phyloP scores from a whole-genome alignment of 495 filamentous ascomycete species.

The Cryomyces minteri region DNA sequence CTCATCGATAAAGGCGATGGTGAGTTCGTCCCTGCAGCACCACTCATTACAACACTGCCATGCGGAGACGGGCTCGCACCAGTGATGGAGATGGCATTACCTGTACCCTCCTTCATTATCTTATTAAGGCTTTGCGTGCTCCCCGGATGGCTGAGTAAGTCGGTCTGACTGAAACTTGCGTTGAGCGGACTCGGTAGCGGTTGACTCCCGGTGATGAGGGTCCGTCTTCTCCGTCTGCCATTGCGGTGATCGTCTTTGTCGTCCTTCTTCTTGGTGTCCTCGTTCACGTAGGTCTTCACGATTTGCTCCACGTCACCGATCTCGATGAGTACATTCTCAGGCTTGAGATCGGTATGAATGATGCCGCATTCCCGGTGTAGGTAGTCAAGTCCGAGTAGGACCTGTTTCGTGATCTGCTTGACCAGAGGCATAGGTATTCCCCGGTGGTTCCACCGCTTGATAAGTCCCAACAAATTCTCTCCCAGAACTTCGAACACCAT shows the following conservation, averaged over 20 bases:
- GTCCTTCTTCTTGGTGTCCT: constrained; percentile 44
- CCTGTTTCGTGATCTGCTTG: constrained; percentile 97
- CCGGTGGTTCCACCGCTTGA: constrained; percentile 96
- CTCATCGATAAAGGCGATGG: constrained; percentile 32
- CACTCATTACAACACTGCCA: constrained; percentile 27
- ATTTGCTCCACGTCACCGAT: constrained; percentile 97
- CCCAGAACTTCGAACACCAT: constrained; percentile 99
- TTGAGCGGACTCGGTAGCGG: constrained; percentile 90
- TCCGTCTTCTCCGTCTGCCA: constrained; percentile 77
- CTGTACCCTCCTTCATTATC: constrained; percentile 51
- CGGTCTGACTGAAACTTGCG: constrained; percentile 64
- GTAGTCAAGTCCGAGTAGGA: constrained; percentile 87
- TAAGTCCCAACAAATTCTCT: constrained; percentile 86
- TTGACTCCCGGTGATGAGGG: constrained; percentile 92
- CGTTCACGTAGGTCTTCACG: constrained; percentile 87
- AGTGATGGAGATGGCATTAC: constrained; percentile 29
- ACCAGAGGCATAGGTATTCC: constrained; percentile 92
- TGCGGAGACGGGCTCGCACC: constrained; percentile 9
- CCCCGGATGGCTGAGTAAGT: constrained; percentile 43
- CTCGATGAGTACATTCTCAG: constrained; percentile 96
- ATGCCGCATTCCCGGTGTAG: constrained; percentile 69
- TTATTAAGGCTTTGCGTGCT: constrained; percentile 61
- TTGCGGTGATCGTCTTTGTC: constrained; percentile 86
- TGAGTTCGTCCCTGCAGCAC: constrained; percentile 20
- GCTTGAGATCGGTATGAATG: constrained; percentile 96